A percentile compares a stretch with the other conserved stretches of the same genome.
Conservation (phyloP, 306 rosid species). For the Prunus mira region DNA sequence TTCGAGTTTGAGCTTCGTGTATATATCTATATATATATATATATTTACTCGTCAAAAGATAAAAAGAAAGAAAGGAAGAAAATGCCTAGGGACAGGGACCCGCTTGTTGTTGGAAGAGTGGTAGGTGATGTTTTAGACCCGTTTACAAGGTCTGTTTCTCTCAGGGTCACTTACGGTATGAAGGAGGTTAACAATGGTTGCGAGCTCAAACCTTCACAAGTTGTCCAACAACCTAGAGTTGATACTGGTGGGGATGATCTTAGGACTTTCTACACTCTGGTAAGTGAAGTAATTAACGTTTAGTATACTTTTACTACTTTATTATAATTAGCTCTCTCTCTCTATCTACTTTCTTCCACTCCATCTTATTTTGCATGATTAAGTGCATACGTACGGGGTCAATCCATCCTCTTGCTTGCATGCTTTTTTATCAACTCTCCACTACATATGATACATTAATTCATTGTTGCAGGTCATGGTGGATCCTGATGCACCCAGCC, state of each 20-base stretch:
- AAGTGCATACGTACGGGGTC: no score
- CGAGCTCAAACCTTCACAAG: conserved; percentile 55
- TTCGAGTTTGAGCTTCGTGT: no score
- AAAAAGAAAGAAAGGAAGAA: not conserved
- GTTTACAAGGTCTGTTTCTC: conserved; percentile 37
- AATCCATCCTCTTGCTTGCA: no score
- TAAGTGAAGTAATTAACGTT: not conserved
- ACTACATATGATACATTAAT: not conserved
- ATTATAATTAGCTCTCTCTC: no score
- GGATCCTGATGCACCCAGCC: conserved; percentile 69
- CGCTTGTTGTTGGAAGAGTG: conserved; percentile 50
- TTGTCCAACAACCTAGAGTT: conserved; percentile 46
- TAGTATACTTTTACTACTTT: no score
- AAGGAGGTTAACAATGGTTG: conserved; percentile 54
- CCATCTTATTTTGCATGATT: no score
- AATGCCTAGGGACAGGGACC: conserved; percentile 51
- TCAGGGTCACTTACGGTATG: conserved; percentile 28
- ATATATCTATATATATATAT: not conserved
- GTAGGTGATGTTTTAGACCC: conserved; percentile 55
- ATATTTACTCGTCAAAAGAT: not conserved
- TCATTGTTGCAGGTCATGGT: conserved; percentile 43
- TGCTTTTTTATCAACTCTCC: no score
- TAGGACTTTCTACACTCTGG: conserved; percentile 61
- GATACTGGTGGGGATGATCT: conserved; percentile 53
- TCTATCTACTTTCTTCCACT: no score